A percentile compares a stretch with the other conserved stretches of the same genome.
These are phyloP conservation scores for Mucor racemosus DNA, from an alignment of 371 early-diverging fungal species.

Conservation along the genomic window DNA sequence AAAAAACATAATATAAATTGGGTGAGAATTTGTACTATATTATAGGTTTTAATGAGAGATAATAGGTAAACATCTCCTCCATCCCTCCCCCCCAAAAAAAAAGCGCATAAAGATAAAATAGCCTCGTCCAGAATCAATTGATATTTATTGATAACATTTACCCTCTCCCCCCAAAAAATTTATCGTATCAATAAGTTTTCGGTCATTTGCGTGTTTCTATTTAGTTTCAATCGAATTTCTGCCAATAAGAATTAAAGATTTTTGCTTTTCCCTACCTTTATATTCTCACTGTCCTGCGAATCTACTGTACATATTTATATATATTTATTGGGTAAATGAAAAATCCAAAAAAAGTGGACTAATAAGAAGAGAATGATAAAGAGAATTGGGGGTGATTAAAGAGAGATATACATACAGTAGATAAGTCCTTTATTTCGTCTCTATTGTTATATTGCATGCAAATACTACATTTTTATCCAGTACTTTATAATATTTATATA, in stretches of 20 bases:
- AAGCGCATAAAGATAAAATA: neutral
- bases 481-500: neutral
- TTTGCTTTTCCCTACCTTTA: neutral
- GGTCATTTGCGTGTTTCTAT: conserved; percentile 4
- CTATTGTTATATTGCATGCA: too few relatives aligned
- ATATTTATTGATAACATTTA: neutral
- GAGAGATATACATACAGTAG: too few relatives aligned
- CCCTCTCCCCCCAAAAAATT: conserved; percentile 1
- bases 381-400: too few relatives aligned
- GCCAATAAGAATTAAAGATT: conserved; percentile 13
- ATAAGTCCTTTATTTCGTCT: too few relatives aligned
- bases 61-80: neutral
- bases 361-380: too few relatives aligned
- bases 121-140: neutral
- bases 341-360: neutral
- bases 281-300: conserved; percentile 9
- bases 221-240: neutral
- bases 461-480: too few relatives aligned
- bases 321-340: neutral
- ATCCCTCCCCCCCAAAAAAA: neutral
- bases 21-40: neutral
- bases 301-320: neutral
- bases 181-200: conserved; percentile 1
- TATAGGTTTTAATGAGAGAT: neutral
- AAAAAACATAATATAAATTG: neutral